Percentiles rank a stretch among this genome's conserved stretches.
phyloP scores from a whole-genome alignment of 225 moss, liverwort and hornwort species.

The Thuidium tamariscinum region DNA sequence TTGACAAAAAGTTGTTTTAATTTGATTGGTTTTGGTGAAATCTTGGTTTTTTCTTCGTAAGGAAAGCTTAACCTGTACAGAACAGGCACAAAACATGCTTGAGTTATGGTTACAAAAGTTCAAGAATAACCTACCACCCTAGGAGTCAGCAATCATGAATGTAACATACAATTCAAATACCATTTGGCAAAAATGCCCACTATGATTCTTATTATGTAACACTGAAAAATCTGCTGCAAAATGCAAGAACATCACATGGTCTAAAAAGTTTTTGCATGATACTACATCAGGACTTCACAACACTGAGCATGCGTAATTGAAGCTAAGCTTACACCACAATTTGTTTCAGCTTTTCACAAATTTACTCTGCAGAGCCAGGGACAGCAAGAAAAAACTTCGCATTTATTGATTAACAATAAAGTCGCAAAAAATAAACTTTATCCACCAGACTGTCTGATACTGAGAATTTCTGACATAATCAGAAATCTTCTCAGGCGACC shows the following conservation, averaged over 20 bases:
- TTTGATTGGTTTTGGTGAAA: neutral
- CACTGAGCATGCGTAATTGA: conserved; percentile 8
- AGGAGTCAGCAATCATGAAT: neutral
- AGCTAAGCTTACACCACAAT: neutral
- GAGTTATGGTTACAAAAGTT: neutral
- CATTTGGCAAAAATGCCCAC: neutral
- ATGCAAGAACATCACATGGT: neutral
- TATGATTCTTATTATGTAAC: neutral
- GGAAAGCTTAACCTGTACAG: neutral
- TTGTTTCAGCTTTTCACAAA: neutral
- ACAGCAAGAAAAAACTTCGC: neutral
- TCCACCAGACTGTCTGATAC: neutral
- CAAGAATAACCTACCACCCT: neutral
- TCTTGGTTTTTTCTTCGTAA: neutral
- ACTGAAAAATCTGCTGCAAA: neutral
- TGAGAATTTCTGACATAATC: conserved; percentile 1
- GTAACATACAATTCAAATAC: neutral
- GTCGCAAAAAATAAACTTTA: neutral
- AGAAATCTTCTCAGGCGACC: neutral
- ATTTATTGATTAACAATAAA: neutral
- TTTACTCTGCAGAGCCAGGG: neutral
- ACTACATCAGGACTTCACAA: neutral
- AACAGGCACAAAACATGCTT: neutral
- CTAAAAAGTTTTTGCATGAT: neutral
- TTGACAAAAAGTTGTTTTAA: neutral